Evolutionary conservation across 2,329 filamentous ascomycete species (phyloP).

Genomic region (Teratosphaeria pseudoeucalypti): DNA sequence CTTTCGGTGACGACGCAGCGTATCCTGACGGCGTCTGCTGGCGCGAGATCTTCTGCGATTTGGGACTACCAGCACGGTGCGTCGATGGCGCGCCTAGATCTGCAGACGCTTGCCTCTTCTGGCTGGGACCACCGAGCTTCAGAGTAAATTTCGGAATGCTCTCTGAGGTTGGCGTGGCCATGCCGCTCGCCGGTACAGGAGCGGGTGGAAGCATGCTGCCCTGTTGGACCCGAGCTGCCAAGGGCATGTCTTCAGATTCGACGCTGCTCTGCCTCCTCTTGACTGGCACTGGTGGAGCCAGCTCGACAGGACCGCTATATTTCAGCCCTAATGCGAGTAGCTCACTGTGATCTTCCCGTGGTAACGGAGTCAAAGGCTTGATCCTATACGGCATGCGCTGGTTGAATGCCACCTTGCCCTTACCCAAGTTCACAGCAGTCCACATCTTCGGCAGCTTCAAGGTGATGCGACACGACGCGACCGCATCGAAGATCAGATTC

Average conservation of each 20-base stretch:
- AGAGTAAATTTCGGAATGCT: constrained; percentile 3
- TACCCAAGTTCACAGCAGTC: constrained; percentile 43
- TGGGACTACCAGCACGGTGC: constrained; percentile 15
- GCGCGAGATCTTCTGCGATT: constrained; percentile 11
- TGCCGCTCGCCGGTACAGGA: not conserved
- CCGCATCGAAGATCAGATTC: constrained; percentile 43
- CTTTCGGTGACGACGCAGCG: constrained; percentile 1
- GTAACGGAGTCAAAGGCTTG: constrained; percentile 17
- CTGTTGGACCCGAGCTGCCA: not conserved
- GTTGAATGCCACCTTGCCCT: constrained; percentile 31
- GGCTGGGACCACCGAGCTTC: not conserved
- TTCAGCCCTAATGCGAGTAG: constrained; percentile 19
- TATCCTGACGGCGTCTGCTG: constrained; percentile 4
- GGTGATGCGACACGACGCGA: constrained; percentile 39
- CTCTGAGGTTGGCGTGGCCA: constrained; percentile 3
- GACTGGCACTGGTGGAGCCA: not conserved
- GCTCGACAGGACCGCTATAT: constrained; percentile 21
- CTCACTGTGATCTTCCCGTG: constrained; percentile 18
- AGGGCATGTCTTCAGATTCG: constrained; percentile 1
- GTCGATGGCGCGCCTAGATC: constrained; percentile 1
- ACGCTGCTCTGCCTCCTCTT: constrained; percentile 8
- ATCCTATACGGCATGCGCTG: constrained; percentile 16
- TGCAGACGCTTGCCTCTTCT: constrained; percentile 14
- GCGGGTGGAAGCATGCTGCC: not conserved
- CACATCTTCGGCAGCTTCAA: constrained; percentile 49